A percentile compares a stretch with the other conserved stretches of the same genome.
Evolutionary conservation across 177 flowering plant genomes (phyloP).

Genomic region (Telopea speciosissima): DNA sequence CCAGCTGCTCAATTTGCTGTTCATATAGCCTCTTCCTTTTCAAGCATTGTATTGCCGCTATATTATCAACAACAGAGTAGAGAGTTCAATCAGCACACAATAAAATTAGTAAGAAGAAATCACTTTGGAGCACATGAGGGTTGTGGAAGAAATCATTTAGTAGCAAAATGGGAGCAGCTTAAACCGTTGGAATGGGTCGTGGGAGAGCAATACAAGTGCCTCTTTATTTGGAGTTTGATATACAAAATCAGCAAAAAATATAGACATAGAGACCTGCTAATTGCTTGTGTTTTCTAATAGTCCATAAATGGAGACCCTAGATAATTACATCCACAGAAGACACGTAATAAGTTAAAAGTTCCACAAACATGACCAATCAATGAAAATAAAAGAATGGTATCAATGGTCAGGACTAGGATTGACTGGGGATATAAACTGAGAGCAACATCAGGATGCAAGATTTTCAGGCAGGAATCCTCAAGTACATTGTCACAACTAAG

Average conservation of each 20-base stretch:
- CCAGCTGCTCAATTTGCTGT: constrained; percentile 71
- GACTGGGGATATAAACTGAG: not conserved
- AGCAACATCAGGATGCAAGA: not conserved
- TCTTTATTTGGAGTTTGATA: not conserved
- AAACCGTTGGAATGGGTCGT: no score
- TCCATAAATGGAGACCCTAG: not conserved
- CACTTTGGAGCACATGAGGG: not conserved
- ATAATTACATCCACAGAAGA: not conserved
- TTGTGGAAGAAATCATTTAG: not conserved
- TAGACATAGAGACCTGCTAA: not conserved
- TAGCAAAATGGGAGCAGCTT: no score
- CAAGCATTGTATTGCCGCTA: constrained; percentile 88
- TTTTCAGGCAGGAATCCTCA: not conserved
- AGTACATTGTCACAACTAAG: not conserved
- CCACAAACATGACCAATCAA: not conserved
- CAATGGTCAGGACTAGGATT: not conserved
- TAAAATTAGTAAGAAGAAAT: not conserved
- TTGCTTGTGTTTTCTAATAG: not conserved
- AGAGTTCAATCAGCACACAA: not conserved
- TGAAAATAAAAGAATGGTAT: not conserved
- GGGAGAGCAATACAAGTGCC: no score
- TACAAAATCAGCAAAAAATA: not conserved
- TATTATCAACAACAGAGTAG: constrained; percentile 13
- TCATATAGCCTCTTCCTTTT: constrained; percentile 85
- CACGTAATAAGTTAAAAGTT: not conserved